Base-by-base conservation (phyloP, 2,329 filamentous ascomycete species). In the Ilyonectria mors-panacis region DNA sequence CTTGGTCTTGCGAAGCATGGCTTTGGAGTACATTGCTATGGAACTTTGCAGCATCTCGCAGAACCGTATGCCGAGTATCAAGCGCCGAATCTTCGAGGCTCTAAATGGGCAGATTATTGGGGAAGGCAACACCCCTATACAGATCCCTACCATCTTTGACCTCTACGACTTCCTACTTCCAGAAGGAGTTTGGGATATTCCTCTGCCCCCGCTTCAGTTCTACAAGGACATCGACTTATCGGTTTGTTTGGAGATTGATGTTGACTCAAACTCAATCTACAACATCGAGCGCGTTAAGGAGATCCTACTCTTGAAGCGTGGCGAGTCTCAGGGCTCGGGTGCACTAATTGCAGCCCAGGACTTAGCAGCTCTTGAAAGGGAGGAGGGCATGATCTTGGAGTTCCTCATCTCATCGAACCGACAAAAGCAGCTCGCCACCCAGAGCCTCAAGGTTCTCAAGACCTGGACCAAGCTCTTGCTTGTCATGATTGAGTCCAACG, bases 391-490 rank as follows among this genome's bases (percentile, higher is more conserved):
- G n/a, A 84, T 94, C 17, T 73, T 92, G 10, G 84, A 88, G 44
- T 91, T 89, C 59, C 85, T 94, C 17, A 76, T 84, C 10, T 91
- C 89, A 51, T 85, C 87, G 53, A 94, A 94, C 78, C 87, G 89
- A 42, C 85, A 88, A 61, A 86, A 85, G 50, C 87, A 89, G 71
- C 85, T 94, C 50, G 80, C 78, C 30, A 82, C 82, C 21, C 85
- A 86, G 66, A 85, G 92, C 67, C 86, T 92, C 26, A 87, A 89
- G 51, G 91, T 95, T 2, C 86, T 98, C 4, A 90, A 87, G 75
- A 90, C 93, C 1, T 99, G 97, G 95, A 89, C 92, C 1, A 94
- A 95, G 74, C 86, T 98, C 33, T 82, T 97, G 53, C 89, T 94
- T 59, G 90, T 98, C 23, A 93, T 97, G 82, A 87, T 97, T 21